A percentile compares a stretch with the other conserved stretches of the same genome.
These are phyloP conservation scores for Mycosarcoma maydis DNA, from an alignment of 1,284 basidiomycete genomes.

Conservation along the genomic window DNA sequence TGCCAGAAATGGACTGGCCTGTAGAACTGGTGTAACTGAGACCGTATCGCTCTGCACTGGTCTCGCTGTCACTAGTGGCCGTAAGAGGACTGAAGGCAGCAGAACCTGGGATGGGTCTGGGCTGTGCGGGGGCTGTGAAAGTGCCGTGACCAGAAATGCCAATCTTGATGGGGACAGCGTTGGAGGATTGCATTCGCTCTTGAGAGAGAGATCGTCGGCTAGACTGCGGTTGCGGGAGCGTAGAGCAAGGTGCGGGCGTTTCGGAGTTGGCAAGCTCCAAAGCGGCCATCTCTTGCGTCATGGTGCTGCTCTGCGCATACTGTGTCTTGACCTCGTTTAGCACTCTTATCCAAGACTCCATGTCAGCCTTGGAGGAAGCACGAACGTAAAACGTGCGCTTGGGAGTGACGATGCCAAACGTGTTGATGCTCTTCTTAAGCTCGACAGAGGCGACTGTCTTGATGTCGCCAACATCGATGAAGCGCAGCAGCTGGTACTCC, in stretches of 20 bases:
- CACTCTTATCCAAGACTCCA: constrained; percentile 83
- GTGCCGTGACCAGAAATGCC: constrained; percentile 46
- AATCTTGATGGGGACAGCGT: constrained; percentile 48
- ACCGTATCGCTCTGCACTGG: constrained; percentile 52
- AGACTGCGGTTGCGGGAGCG: constrained; percentile 21
- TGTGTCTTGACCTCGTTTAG: constrained; percentile 81
- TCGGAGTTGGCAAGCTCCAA: constrained; percentile 40
- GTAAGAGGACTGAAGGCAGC: constrained; percentile 52
- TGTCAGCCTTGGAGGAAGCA: constrained; percentile 77
- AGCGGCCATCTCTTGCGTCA: constrained; percentile 54
- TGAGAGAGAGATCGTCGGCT: constrained; percentile 32
- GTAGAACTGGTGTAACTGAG: constrained; percentile 57
- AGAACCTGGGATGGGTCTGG: constrained; percentile 46
- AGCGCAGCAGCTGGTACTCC: constrained; percentile 77
- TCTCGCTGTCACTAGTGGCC: constrained; percentile 51
- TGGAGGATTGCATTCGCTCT: constrained; percentile 16
- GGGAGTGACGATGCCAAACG: constrained; percentile 91
- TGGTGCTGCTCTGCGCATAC: constrained; percentile 49
- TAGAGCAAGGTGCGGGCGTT: constrained; percentile 28
- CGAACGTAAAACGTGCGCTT: constrained; percentile 92
- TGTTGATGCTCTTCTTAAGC: constrained; percentile 87
- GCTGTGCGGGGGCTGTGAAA: constrained; percentile 47
- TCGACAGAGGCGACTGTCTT: constrained; percentile 88
- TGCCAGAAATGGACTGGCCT: constrained; percentile 47
- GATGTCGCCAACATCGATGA: constrained; percentile 87